Base-by-base conservation (phyloP, 306 rosid species). In the Lathyrus aphaca region DNA sequence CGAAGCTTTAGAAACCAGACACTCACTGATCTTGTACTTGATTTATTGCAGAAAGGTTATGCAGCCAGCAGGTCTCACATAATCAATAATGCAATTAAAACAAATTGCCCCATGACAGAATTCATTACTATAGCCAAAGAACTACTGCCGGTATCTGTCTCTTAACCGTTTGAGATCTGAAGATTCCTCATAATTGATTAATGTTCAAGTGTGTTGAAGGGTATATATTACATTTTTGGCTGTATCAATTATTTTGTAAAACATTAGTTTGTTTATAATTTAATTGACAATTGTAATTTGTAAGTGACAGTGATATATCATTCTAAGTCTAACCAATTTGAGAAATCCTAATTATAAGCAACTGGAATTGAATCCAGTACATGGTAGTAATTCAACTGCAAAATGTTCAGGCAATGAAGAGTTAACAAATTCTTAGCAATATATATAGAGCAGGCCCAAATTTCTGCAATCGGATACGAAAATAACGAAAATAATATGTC, bases 1-100 rank as follows among this genome's bases (percentile, higher is more conserved):
- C 8, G 58, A 61, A 27, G 39, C 76, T 54, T 32, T 25, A 38
- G 15, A 66, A 61, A 62, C 68, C 72, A 29, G 57, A 61, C 37
- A 71, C 45, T 49, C 5, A 61, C 58, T 30, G 17, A 21, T 63
- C 16, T 55, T 27, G 27, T n/a, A 30, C 32, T 75, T 72, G 74
- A 50, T 68, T 49, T 38, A 48, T 76, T 79, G 86, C 94, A 88
- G 99, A 88, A 83, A 77, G 99, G 92, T 27, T 91, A 80, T 86
- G 92, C 86, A 68, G 97, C 57, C 17, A 84, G 95, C 82, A 88
- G 95, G 85, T 94, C 99, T 17, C 98, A 94, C 81, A 91, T 94
- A 71, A 69, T 58, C 55, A 68, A 86, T 49, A 94, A 94, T 64
- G 95, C 92, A 62, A 80, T 94, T 32, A 91, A 94, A 84, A 91